Evolutionary conservation across 192 early-diverging fungal genomes (phyloP), one percentile per base, ranked within the genome.

Genomic region (Rhizophagus prolifer): DNA sequence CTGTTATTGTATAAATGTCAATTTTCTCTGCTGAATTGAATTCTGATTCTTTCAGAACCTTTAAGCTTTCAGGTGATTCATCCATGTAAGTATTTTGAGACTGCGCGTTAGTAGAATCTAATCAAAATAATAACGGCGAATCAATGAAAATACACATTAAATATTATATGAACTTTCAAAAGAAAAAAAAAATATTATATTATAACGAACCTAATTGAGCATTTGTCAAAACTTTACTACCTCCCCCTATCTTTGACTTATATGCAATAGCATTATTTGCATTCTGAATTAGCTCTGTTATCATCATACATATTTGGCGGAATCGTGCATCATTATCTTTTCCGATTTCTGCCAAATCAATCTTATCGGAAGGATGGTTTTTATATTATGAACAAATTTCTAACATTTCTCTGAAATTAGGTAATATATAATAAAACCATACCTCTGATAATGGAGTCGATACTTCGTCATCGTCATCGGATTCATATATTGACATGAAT

Each of bases 251-350:
- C 28, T 76, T 76, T 28, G 61, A n/a, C 2, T n/a, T 62, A 54
- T 46, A 21, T 19, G 47, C 63, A 66, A 76, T 25, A 30, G 74
- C 74, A 50, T 58, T 13, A 30, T 66, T 62, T 50, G 54, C 74
- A 7, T 41, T 28, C 9, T 25, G 38, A 38, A 68, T 25, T 60
- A 76, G 23, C 54, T 67, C 50, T 58, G 38, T 50, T 59, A 68
- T 76, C 23, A 60, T 23, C 19, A 69, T 8, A 47, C 23, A 50
- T 69, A 76, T 76, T 41, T 25, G 41, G 5, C 47, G 47, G 68
- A 58, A 76, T 59, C 75, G 34, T n/a, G 25, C 61, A 41, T 76
- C 75, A 31, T 68, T 76, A 4, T 75, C 63, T 75, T 61, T 75
- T 34, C 16, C 47, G 0, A 26, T 41, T 68, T 66, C 75, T 59